A percentile compares a stretch with the other conserved stretches of the same genome.
phyloP scores from a whole-genome alignment of 331 rosid genomes.

The Telfairia occidentalis region DNA sequence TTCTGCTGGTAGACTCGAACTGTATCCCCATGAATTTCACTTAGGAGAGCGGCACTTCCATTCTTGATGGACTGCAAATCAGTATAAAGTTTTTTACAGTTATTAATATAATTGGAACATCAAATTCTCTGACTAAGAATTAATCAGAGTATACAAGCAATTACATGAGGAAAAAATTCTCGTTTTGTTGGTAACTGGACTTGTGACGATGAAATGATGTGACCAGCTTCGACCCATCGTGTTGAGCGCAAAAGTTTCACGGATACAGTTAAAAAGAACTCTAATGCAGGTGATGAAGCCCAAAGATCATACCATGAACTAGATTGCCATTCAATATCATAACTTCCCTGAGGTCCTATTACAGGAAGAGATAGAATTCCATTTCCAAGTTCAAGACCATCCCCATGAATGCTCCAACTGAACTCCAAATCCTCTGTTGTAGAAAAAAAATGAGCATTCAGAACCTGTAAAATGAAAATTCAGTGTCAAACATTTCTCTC shows the following conservation, averaged over 20 bases:
- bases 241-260: slow-evolving; percentile 60
- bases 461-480: slow-evolving; percentile 36
- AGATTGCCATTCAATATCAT: slow-evolving; percentile 41
- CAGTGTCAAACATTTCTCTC: slow-evolving; percentile 7
- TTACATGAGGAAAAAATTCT: slow-evolving; percentile 46
- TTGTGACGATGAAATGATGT: slow-evolving; percentile 68
- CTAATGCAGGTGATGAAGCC: slow-evolving; percentile 48
- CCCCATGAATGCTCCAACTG: slow-evolving; percentile 68
- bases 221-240: slow-evolving; percentile 81
- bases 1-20: slow-evolving; percentile 42
- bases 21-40: slow-evolving; percentile 39
- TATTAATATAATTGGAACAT: not conserved
- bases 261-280: slow-evolving; percentile 43
- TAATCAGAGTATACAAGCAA: not conserved
- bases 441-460: slow-evolving; percentile 56
- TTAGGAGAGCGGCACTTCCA: slow-evolving; percentile 22
- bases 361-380: slow-evolving; percentile 50
- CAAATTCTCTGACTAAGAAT: not conserved
- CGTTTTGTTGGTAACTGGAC: slow-evolving; percentile 58
- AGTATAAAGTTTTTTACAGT: slow-evolving; percentile 9
- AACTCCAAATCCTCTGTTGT: slow-evolving; percentile 71
- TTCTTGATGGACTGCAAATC: slow-evolving; percentile 47
- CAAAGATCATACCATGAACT: slow-evolving; percentile 71
- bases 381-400: slow-evolving; percentile 57
- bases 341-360: slow-evolving; percentile 56